phyloP scores from a whole-genome alignment of 2,329 filamentous ascomycete species.

The Emmonsiellopsis sp. region DNA sequence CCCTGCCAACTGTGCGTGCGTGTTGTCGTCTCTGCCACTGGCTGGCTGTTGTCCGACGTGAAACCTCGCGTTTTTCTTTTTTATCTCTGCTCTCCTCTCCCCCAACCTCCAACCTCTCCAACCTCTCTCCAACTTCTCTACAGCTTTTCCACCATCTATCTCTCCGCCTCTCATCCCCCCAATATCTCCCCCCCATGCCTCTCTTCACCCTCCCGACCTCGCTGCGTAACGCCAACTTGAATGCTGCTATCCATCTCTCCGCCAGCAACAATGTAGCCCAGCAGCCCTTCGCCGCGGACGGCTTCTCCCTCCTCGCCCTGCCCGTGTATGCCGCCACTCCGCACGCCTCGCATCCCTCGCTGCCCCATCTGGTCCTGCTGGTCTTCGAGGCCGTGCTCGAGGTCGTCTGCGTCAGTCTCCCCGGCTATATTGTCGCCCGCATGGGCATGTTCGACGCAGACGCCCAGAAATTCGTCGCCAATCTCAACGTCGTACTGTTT shows the following conservation, averaged over 20 bases:
- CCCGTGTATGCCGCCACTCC: conserved; percentile 1
- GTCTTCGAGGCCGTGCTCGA: conserved; percentile 94
- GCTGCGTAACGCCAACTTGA: conserved; percentile 30
- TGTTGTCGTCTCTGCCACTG: too few relatives aligned
- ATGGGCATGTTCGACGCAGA: conserved; percentile 91
- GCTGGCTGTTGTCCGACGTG: too few relatives aligned
- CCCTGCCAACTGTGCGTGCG: too few relatives aligned
- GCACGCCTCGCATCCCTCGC: conserved; percentile 37
- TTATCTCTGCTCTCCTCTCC: too few relatives aligned
- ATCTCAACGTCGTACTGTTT: conserved; percentile 92
- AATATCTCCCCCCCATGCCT: conserved; percentile 22
- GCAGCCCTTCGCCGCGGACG: neutral
- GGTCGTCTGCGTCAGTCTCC: conserved; percentile 88
- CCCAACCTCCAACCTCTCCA: neutral
- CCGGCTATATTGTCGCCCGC: conserved; percentile 84
- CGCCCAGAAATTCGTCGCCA: conserved; percentile 92
- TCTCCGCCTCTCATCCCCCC: neutral
- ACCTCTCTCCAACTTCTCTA: neutral
- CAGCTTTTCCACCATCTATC: neutral
- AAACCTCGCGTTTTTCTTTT: too few relatives aligned
- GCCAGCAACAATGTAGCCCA: neutral
- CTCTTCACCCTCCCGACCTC: conserved; percentile 41
- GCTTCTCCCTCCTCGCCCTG: neutral
- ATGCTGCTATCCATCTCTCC: conserved; percentile 16
- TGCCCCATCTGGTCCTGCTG: conserved; percentile 59